A percentile compares a stretch with the other conserved stretches of the same genome.
phyloP scores from a whole-genome alignment of 345 rosid species.

The Triadica sebifera region DNA sequence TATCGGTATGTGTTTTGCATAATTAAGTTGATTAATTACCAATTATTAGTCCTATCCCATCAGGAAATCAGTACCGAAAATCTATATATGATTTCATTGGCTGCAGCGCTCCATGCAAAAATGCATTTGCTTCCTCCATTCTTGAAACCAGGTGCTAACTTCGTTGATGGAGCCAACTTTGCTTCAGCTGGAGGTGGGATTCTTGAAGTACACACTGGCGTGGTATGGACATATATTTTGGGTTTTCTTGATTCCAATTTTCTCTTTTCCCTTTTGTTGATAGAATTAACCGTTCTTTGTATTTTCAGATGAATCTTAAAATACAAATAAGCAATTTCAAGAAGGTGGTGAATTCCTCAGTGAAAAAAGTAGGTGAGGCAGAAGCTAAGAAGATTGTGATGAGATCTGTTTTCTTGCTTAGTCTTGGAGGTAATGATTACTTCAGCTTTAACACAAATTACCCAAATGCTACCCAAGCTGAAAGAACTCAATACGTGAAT shows the following conservation, averaged over 20 bases:
- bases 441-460: background rate
- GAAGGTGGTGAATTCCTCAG: conserved; percentile 17
- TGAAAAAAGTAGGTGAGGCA: conserved; percentile 19
- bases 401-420: conserved; percentile 23
- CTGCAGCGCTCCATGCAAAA: conserved; percentile 14
- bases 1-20: background rate
- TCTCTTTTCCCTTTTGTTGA: background rate
- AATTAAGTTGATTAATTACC: too few relatives aligned
- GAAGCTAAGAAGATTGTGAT: conserved; percentile 18
- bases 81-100: background rate
- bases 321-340: conserved; percentile 22
- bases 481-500: conserved; percentile 5
- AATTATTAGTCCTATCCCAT: too few relatives aligned
- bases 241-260: background rate
- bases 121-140: conserved; percentile 9
- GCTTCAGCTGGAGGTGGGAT: conserved; percentile 25
- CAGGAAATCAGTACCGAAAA: background rate
- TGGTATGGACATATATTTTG: background rate
- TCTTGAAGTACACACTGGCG: background rate
- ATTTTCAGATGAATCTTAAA: conserved; percentile 10
- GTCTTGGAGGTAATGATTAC: conserved; percentile 29
- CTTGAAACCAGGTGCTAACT: conserved; percentile 21
- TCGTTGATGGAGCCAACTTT: conserved; percentile 21
- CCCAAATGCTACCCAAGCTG: background rate
- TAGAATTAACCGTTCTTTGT: background rate